Percentiles rank a stretch among this genome's conserved stretches.
phyloP scores from a whole-genome alignment of 1,284 basidiomycete genomes.

The Heliocybe sulcata region DNA sequence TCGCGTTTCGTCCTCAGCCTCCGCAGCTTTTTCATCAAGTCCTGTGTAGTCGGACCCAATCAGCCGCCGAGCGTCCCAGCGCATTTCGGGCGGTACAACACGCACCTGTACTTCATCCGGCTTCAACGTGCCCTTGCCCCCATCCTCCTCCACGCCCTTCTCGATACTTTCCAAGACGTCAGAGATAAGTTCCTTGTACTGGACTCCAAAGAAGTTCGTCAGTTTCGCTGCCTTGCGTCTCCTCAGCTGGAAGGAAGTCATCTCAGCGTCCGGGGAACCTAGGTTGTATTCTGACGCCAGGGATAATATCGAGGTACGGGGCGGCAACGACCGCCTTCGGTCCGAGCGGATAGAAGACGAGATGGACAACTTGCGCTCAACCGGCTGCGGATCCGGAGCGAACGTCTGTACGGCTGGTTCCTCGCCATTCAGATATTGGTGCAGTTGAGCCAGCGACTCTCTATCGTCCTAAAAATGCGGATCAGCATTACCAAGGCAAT shows the following conservation, averaged over 20 bases:
- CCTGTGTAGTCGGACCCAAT: slow-evolving; percentile 28
- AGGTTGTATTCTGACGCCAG: slow-evolving; percentile 40
- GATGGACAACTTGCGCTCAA: neutral
- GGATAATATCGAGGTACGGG: slow-evolving; percentile 52
- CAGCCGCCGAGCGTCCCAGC: too few relatives aligned
- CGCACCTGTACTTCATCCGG: slow-evolving; percentile 65
- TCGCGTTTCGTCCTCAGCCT: slow-evolving; percentile 48
- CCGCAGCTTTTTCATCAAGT: slow-evolving; percentile 52
- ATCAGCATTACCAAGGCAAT: slow-evolving; percentile 3
- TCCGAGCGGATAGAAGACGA: slow-evolving; percentile 29
- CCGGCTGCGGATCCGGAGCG: slow-evolving; percentile 1
- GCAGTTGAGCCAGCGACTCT: slow-evolving; percentile 64
- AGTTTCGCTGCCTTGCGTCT: slow-evolving; percentile 71
- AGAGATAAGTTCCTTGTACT: slow-evolving; percentile 66
- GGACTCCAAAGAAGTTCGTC: slow-evolving; percentile 76
- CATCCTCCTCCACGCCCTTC: slow-evolving; percentile 62
- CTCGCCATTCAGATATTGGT: slow-evolving; percentile 50
- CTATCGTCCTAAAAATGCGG: slow-evolving; percentile 52
- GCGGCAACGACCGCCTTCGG: slow-evolving; percentile 65
- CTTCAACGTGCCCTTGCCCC: slow-evolving; percentile 49
- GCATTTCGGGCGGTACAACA: slow-evolving; percentile 7
- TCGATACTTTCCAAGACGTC: slow-evolving; percentile 77
- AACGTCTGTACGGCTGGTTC: slow-evolving; percentile 13
- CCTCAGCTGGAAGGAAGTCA: slow-evolving; percentile 57
- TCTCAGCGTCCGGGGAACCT: slow-evolving; percentile 33